These are phyloP conservation scores for Aspergillus panamensis DNA, from an alignment of 495 filamentous ascomycete species.

Conservation along the genomic window DNA sequence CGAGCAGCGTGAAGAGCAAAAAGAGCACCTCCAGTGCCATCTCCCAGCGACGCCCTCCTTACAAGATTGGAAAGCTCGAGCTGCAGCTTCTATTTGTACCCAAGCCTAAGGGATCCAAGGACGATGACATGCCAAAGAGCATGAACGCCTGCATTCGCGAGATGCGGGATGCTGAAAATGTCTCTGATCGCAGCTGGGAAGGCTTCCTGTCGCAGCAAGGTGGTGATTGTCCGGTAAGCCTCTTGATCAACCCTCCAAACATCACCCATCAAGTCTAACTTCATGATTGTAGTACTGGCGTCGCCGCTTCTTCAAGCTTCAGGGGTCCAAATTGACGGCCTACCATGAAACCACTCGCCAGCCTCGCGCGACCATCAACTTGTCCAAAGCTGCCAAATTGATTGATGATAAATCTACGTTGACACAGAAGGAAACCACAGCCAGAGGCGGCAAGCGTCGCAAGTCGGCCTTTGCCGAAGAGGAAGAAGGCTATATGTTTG, in stretches of 20 bases:
- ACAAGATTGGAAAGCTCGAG: constrained; percentile 90
- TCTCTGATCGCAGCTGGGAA: constrained; percentile 70
- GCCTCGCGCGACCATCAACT: constrained; percentile 92
- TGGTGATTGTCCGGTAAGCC: constrained; percentile 90
- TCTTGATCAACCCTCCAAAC: not conserved
- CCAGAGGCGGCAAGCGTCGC: constrained; percentile 71
- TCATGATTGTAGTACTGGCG: constrained; percentile 77
- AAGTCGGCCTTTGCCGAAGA: constrained; percentile 97
- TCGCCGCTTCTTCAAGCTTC: constrained; percentile 92
- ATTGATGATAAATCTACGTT: constrained; percentile 90
- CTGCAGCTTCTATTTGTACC: constrained; percentile 92
- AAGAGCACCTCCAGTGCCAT: constrained; percentile 60
- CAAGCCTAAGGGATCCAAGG: constrained; percentile 79
- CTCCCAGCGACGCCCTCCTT: constrained; percentile 71
- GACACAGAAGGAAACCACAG: constrained; percentile 71
- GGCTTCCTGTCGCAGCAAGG: constrained; percentile 93
- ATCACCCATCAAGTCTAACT: constrained; percentile 11
- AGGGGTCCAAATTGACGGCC: constrained; percentile 86
- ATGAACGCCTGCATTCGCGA: constrained; percentile 93
- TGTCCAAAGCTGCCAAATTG: constrained; percentile 87
- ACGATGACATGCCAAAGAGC: constrained; percentile 98
- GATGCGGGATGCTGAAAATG: constrained; percentile 79
- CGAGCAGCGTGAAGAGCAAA: constrained; percentile 85
- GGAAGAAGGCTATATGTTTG: constrained; percentile 99
- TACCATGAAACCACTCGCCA: constrained; percentile 95